phyloP scores from a whole-genome alignment of 2,329 filamentous ascomycete species.

The Fusarium pseudograminearum region DNA sequence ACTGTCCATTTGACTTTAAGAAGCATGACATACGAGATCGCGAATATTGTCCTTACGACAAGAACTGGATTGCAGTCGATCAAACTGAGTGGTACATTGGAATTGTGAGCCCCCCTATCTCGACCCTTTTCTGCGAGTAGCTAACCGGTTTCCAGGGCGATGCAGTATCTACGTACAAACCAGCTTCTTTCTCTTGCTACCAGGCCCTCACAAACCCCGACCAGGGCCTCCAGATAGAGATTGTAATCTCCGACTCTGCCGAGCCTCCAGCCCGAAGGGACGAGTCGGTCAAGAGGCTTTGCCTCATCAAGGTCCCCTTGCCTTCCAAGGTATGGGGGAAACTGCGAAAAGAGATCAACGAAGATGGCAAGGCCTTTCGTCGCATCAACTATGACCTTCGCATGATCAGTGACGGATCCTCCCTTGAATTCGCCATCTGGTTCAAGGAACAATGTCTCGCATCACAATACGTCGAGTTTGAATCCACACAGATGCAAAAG shows the following conservation, averaged over 20 bases:
- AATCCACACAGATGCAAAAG: conserved; percentile 20
- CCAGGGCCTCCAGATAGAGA: conserved; percentile 7
- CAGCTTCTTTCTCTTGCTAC: conserved; percentile 20
- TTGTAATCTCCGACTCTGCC: conserved; percentile 27
- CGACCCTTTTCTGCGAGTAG: neutral
- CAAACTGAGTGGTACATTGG: conserved; percentile 51
- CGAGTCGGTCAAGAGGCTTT: conserved; percentile 31
- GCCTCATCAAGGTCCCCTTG: conserved; percentile 28
- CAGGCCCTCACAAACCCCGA: conserved; percentile 7
- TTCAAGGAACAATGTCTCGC: conserved; percentile 39
- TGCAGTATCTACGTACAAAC: conserved; percentile 19
- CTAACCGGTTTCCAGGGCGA: conserved; percentile 23
- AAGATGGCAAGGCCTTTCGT: conserved; percentile 14
- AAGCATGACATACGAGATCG: conserved; percentile 41
- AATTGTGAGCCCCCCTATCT: conserved; percentile 23
- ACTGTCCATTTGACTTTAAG: conserved; percentile 19
- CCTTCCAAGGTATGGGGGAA: conserved; percentile 21
- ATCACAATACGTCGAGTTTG: conserved; percentile 38
- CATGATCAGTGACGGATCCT: conserved; percentile 43
- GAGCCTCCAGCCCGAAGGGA: conserved; percentile 21
- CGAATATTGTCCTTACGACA: conserved; percentile 28
- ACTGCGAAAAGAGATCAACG: conserved; percentile 36
- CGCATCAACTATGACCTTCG: conserved; percentile 40
- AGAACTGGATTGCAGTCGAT: conserved; percentile 31
- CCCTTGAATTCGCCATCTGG: conserved; percentile 44